Base-by-base conservation (phyloP, 2,329 filamentous ascomycete species). In the Rhinocladiella similis region DNA sequence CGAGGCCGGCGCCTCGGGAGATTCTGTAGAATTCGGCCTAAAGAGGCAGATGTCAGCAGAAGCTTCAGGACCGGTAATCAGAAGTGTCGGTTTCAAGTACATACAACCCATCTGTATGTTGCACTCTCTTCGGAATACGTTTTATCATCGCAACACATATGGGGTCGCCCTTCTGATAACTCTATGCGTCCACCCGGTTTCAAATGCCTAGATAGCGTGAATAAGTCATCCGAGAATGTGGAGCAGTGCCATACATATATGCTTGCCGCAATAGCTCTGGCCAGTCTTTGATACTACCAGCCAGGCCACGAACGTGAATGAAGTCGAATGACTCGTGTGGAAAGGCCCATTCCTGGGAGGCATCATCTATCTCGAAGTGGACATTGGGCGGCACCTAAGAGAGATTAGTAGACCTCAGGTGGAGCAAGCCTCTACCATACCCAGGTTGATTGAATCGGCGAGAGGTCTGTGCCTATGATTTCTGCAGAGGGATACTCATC, bases 391-490 rank as follows among this genome's bases (percentile, higher is more conserved):
- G 47, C 19, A 49, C 29, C 47, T 20, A 16, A 16, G 10, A 16
- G 14, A 20, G 6, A 9, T 46, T 29, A 49, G 18, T 14, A 36
- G 5, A 16, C 35, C 5, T 18, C 18, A 36, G 6, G n/a, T 16
- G 16, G 16, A 36, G 25, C 25, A 9, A 53, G 80, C n/a, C 13
- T 22, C 18, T 16, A 3, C 16, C 47, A 39, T 41, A 50, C 51
- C 38, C 46, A 55, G 14, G 16, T 46, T 14, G 57, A 54, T 52
- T 74, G 74, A 6, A 74, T 75, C 16, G 73, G 71, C 48, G 65
- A 69, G 4, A 75, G 65, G 51, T 74, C 72, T 3, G 68, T 73
- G 12, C 72, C 73, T 18, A 73, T 63, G 19, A 73, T 63, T 49
- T 39, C 25, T 36, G 53, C 53, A 27, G 66, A 33, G 16, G 61